A percentile compares a stretch with the other conserved stretches of the same genome.
Evolutionary conservation across 2,329 filamentous ascomycete genomes (phyloP).

Genomic region (Diaporthe amygdali): DNA sequence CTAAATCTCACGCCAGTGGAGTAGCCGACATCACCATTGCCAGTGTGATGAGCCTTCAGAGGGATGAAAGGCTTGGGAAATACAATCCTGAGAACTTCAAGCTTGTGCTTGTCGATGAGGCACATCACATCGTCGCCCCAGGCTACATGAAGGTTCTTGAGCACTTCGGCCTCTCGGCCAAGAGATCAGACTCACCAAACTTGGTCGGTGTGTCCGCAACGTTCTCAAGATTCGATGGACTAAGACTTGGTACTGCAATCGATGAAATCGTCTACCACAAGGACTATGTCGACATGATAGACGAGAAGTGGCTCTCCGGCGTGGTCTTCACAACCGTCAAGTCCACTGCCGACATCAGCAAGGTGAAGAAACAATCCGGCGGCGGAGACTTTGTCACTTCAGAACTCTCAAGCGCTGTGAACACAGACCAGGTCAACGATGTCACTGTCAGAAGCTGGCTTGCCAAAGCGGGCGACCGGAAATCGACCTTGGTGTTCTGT

Average conservation of each 20-base stretch:
- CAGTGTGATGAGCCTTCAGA: conserved; percentile 84
- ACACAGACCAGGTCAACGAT: conserved; percentile 80
- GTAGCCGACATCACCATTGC: conserved; percentile 91
- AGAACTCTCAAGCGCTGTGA: conserved; percentile 82
- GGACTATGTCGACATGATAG: conserved; percentile 71
- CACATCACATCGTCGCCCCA: conserved; percentile 90
- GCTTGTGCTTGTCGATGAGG: conserved; percentile 91
- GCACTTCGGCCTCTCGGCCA: conserved; percentile 73
- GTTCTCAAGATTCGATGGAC: conserved; percentile 79
- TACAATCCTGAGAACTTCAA: conserved; percentile 85
- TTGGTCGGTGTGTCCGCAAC: conserved; percentile 88
- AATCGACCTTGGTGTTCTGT: conserved; percentile 92
- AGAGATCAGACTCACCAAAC: conserved; percentile 59
- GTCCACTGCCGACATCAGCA: conserved; percentile 79
- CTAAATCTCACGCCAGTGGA: conserved; percentile 75
- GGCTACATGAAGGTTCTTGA: conserved; percentile 76
- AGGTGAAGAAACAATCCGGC: conserved; percentile 63
- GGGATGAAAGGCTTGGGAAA: conserved; percentile 77
- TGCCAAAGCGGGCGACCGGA: conserved; percentile 72
- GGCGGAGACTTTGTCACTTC: conserved; percentile 81
- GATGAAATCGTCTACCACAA: conserved; percentile 97
- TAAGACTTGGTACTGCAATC: conserved; percentile 82
- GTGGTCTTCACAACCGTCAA: conserved; percentile 94
- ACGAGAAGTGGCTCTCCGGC: conserved; percentile 88
- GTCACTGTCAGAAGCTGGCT: conserved; percentile 88